Percentiles rank a stretch among this genome's conserved stretches.
These are phyloP conservation scores for Aleurites moluccanus DNA, from an alignment of 441 rosid species.

Conservation along the genomic window DNA sequence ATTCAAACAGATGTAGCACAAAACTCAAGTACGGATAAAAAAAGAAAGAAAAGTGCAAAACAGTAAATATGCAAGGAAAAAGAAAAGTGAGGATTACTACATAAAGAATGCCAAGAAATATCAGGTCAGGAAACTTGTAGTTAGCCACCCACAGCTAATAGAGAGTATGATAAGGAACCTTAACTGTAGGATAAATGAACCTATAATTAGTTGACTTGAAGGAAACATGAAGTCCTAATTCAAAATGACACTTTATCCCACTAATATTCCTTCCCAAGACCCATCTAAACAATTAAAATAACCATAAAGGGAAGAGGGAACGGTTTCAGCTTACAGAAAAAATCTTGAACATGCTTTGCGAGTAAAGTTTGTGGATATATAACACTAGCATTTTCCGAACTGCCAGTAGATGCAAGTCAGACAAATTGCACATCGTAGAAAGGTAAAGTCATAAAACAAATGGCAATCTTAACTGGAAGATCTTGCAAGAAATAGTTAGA, in stretches of 20 bases:
- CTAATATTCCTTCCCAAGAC: background rate
- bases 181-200: background rate
- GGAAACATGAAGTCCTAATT: background rate
- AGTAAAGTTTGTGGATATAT: background rate
- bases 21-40: background rate
- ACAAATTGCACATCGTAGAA: too few relatives aligned
- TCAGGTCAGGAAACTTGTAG: too few relatives aligned
- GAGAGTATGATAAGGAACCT: background rate
- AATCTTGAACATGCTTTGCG: background rate
- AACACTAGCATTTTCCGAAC: background rate
- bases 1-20: conserved; percentile 16
- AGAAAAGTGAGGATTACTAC: background rate
- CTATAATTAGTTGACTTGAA: background rate
- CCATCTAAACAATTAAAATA: background rate
- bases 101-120: background rate
- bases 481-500: background rate
- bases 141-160: too few relatives aligned
- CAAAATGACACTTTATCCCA: background rate
- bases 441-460: background rate
- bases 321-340: background rate
- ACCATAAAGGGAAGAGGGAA: too few relatives aligned
- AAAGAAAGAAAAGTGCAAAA: conserved; percentile 5
- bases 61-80: background rate
- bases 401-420: background rate
- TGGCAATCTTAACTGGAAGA: background rate